phyloP scores from a whole-genome alignment of 768 basidiomycete species.

The Trametes gibbosa region DNA sequence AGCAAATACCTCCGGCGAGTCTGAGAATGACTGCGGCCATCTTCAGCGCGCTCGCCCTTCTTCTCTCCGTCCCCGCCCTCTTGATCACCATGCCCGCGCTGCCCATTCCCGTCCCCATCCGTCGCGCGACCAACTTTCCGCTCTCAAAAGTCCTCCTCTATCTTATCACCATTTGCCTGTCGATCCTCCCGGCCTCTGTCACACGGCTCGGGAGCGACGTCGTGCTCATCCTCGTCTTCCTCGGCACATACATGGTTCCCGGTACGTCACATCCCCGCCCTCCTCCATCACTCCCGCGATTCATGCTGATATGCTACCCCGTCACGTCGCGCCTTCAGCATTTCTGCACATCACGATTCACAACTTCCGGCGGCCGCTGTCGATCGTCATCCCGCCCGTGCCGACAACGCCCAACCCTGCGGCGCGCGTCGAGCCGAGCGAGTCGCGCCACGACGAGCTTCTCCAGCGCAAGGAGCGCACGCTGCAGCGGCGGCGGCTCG shows the following conservation, averaged over 20 bases:
- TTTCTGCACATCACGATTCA: slow-evolving; percentile 79
- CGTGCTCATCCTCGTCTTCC: slow-evolving; percentile 49
- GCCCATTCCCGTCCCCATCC: slow-evolving; percentile 43
- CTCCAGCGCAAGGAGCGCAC: slow-evolving; percentile 84
- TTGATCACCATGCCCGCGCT: slow-evolving; percentile 54
- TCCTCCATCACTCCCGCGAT: background rate
- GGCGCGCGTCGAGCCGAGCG: slow-evolving; percentile 25
- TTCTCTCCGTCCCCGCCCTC: slow-evolving; percentile 57
- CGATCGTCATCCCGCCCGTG: slow-evolving; percentile 75
- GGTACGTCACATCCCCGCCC: slow-evolving; percentile 34
- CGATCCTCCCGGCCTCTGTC: slow-evolving; percentile 43
- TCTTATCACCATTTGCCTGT: slow-evolving; percentile 40
- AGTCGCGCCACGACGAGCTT: slow-evolving; percentile 58
- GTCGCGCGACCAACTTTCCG: slow-evolving; percentile 42
- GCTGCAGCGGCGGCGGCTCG: slow-evolving; percentile 71
- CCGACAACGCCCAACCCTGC: slow-evolving; percentile 32
- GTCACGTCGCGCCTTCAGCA: too few species aligned
- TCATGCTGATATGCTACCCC: background rate
- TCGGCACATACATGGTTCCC: slow-evolving; percentile 61
- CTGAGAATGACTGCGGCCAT: slow-evolving; percentile 38
- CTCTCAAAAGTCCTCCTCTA: slow-evolving; percentile 45
- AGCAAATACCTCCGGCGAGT: slow-evolving; percentile 28
- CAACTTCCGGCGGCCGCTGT: slow-evolving; percentile 78
- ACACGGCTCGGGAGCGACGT: slow-evolving; percentile 44
- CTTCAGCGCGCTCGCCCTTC: slow-evolving; percentile 50